These are phyloP conservation scores for Chlamydomonas incerta DNA, from an alignment of 139 green algal species.

Conservation along the genomic window DNA sequence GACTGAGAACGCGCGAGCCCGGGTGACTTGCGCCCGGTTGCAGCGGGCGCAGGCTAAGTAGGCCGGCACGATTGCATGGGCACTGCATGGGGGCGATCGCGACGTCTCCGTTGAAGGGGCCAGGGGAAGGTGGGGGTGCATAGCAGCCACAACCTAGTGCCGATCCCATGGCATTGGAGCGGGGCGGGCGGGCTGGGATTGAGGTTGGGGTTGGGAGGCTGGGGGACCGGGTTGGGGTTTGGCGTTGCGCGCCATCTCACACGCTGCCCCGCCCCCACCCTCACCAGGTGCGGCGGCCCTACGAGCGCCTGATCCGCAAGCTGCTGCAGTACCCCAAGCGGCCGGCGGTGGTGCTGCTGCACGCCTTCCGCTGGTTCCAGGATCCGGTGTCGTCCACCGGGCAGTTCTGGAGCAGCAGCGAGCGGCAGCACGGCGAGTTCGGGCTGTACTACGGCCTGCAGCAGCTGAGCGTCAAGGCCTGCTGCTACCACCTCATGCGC, in stretches of 20 bases:
- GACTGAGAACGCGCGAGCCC: too few relatives aligned
- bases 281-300: slow-evolving; percentile 40
- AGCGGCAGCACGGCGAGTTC: slow-evolving; percentile 47
- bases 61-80: too few relatives aligned
- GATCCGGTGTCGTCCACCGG: neutral
- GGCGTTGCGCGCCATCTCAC: neutral
- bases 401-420: slow-evolving; percentile 2
- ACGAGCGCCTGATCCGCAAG: slow-evolving; percentile 62
- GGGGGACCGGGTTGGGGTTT: too few relatives aligned
- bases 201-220: too few relatives aligned
- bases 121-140: too few relatives aligned
- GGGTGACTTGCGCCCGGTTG: too few relatives aligned
- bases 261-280: neutral
- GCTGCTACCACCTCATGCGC: slow-evolving; percentile 38
- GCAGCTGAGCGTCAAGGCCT: slow-evolving; percentile 49
- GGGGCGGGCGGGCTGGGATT: too few relatives aligned
- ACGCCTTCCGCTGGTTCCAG: slow-evolving; percentile 45
- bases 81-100: too few relatives aligned
- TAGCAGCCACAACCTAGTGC: too few relatives aligned
- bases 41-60: too few relatives aligned
- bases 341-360: slow-evolving; percentile 52
- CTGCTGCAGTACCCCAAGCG: slow-evolving; percentile 52
- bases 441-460: slow-evolving; percentile 48
- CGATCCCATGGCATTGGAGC: too few relatives aligned
- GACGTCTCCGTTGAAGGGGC: too few relatives aligned